Evolutionary conservation across 169 alveolate species (phyloP), one percentile per base, ranked within the genome.

Genomic region (Neospora caninum): DNA sequence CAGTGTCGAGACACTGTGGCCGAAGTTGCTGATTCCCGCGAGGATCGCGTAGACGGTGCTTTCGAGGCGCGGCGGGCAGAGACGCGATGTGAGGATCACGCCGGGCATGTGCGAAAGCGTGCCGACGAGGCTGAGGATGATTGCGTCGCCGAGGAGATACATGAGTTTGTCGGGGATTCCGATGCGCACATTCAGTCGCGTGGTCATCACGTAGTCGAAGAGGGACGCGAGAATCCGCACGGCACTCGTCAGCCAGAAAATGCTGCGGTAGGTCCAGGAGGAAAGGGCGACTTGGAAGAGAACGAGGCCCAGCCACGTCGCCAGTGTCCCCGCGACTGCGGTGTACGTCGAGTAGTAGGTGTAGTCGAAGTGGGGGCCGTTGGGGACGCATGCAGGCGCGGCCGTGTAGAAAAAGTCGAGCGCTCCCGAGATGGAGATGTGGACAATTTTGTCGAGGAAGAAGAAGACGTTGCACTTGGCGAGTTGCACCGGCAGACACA

Each of bases 271-370:
- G 31, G 88, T 73, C 96, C 96, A 89, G 39, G 43, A 38, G 84
- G 73, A 38, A 10, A 93, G 42, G 39, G 43, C 73, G 43, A 25
- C 9, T 64, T 93, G 95, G 49, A 93, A 93, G 41, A 84, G 54
- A 34, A 27, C 29, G 20, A 93, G 41, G 31, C 89, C 95, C 10
- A 84, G 29, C 80, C 38, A 38, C 16, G 58, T 58, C n/a, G 95
- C 96, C 27, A 73, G 39, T 22, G 93, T 53, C 45, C 92, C 94
- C 27, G 73, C 92, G 27, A 94, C 29, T 34, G 92, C 88, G 20
- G 96, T 91, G 89, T 70, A 94, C n/a, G 96, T 94, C 34, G 67
- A 64, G 93, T 91, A 94, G 88, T 94, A 94, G 22, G 96, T 94
- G 69, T 94, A 94, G 67, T 78, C 87, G 39, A 94, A 94, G 80